Evolutionary conservation across 306 rosid genomes (phyloP).

Genomic region (Leucaena leucocephala): DNA sequence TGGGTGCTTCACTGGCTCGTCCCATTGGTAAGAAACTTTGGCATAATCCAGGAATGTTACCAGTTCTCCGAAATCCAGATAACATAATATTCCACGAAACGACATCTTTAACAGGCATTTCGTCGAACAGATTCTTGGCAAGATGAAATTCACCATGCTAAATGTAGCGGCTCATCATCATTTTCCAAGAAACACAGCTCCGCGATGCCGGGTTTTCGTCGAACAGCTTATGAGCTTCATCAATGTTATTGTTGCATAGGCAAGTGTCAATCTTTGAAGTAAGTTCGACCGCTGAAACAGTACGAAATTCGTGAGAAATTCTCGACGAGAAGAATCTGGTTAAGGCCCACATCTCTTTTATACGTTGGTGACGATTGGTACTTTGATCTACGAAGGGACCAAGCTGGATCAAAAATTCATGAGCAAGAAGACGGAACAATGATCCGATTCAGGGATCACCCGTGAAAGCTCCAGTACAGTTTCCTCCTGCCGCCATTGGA

Average conservation of each 20-base stretch:
- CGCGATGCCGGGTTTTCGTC: conserved; percentile 45
- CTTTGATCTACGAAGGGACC: background rate
- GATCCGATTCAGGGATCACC: background rate
- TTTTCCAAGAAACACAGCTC: conserved; percentile 55
- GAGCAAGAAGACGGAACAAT: background rate
- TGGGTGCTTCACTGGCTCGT: conserved; percentile 51
- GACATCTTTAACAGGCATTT: conserved; percentile 57
- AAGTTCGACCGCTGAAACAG: conserved; percentile 37
- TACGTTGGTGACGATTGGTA: background rate
- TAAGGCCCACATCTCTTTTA: conserved; percentile 33
- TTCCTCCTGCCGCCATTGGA: background rate
- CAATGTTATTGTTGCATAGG: conserved; percentile 32
- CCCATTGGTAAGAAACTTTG: conserved; percentile 54
- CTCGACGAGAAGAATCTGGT: conserved; percentile 21
- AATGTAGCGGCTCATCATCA: conserved; percentile 35
- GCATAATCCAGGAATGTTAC: conserved; percentile 36
- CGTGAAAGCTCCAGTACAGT: background rate
- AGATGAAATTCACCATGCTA: conserved; percentile 39
- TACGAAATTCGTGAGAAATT: conserved; percentile 34
- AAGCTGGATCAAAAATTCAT: background rate
- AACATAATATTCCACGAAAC: conserved; percentile 78
- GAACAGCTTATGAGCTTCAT: conserved; percentile 40
- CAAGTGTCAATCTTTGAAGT: conserved; percentile 33
- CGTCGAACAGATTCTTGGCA: conserved; percentile 60
- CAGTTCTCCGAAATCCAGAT: conserved; percentile 46